Evolutionary conservation across 1,284 basidiomycete species (phyloP), one percentile per base, ranked within the genome.

Genomic region (Pseudozyma pruni): DNA sequence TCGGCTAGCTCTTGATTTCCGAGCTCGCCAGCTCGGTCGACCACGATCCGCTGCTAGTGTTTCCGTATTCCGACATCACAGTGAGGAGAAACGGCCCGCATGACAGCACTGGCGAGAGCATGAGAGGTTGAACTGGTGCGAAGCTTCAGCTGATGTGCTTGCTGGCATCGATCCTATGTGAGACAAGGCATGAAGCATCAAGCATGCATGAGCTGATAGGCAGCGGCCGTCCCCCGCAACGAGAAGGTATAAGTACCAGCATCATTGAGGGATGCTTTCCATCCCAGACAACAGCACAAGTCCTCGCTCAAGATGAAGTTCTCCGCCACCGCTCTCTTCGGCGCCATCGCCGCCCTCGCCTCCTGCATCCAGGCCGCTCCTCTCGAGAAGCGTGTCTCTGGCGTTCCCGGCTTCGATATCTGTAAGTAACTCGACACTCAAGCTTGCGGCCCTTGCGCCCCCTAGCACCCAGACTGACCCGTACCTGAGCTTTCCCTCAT

Each of bases 361-460:
- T 49, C 51, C 8, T 31, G 31, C 43, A 14, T 25, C 10, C 32
- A 31, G 19, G 48, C 53, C 10, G 53, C 48, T 25, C 63, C 66
- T 5, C n/a, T 74, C 41, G 68, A 46, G 34, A 72, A 72, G 43
- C 69, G 72, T 10, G 69, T 62, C 6, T 55, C 63, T 2, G 54
- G 59, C 16, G 39, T 50, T 6, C 46, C 40, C 11, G 71, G 74
- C 1, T 80, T 81, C 34, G 81, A 89, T 73, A 86, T 90, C 48
- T 89, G 88, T 49, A 40, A 31, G 47, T 49, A 5, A n/a, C 20
- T 16, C 32, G 10, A 13, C 39, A 8, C 13, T 22, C 39, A 11
- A 3, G 3, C 8, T 8, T 39, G 22, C 16, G 22, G 27, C 27
- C 27, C 22, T 25, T 14, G n/a, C 16, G 14, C 2, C 39, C 32